Base-by-base conservation (phyloP, 345 rosid species). In the sweet orange (Citrus sinensis) region DNA sequence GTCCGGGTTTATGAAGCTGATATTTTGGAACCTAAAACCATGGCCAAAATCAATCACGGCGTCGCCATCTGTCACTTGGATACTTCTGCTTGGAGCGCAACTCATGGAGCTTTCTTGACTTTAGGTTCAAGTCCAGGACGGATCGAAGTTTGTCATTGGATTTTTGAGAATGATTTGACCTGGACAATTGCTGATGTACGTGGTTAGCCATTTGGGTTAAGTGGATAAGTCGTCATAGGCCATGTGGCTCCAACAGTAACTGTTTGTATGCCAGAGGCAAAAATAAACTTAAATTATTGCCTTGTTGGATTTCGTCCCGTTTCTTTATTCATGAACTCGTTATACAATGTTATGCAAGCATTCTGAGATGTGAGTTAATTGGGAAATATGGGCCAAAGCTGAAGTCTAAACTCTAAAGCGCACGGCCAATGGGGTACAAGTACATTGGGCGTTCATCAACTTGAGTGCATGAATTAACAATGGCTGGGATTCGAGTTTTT, bases 1-100 rank as follows among this genome's bases (percentile, higher is more conserved):
- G 98, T 94, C 24, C 92, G 98, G 84, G 94, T 92, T 14, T 94
- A 93, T 29, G 89, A 93, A 81, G 83, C 91, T 80, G 98, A 90
- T 73, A 58, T 94, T 4, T 73, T 92, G 81, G 94, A 91, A 74
- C 86, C 87, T 73, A 78, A 79, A 24, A 80, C 79, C 54, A 78
- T 73, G 83, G 55, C 73, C 71, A 86, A 82, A 82, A 86, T 94
- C 70, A 93, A 94, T 59, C 94, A 84, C 7, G 97, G 98, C 4
- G 82, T 93, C 79, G 93, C 94, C 84, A 85, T 94, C 37, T 94
- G 98, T 85, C 98, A 94, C 58, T 2, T 92, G 68, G 97, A 94
- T 70, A 94, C 97, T 13, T 89, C 98, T 0, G 78, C 88, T 0
- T 93, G 98, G 98, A 94, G 98, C 81, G 76, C 90, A 14, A 86